Base-by-base conservation (phyloP, 495 filamentous ascomycete genomes). In the Pseudevernia furfuracea region DNA sequence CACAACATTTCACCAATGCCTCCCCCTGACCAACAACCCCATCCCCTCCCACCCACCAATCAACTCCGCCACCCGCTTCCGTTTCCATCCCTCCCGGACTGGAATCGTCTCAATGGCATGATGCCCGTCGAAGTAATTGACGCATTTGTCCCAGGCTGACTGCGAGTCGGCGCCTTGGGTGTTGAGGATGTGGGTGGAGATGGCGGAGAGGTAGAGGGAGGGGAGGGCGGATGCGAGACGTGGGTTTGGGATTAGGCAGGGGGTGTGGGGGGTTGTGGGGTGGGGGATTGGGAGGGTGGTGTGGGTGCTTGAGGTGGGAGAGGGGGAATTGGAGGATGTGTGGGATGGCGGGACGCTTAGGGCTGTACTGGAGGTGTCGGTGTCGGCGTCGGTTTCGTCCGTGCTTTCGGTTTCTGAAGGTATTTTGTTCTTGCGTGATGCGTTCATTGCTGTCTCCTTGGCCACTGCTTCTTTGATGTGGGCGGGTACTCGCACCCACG, bases 61-160 rank as follows among this genome's bases (percentile, higher is more conserved):
- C 66, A 93, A 74, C 65, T 81, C 83, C 82, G 86, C 89, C 19
- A 89, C 87, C 65, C 86, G 83, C 76, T 92, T 95, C 53, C 92
- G 79, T 78, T 92, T 95, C 76, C 96, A 79, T 14, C 85, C 86
- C 77, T 97, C 92, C 43, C 85, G 80, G 15, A 91, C 80, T 0
- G 85, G 80, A 70, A 97, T 89, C 73, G 92, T 88, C 77, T 98
- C 94, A 46, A 98, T 75, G 8, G 93, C 90, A 73, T 90, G 85
- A 53, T 80, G 79, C 2, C 94, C 94, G 74, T 97, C 92, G 67
- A 97, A 90, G 74, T 96, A 95, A 72, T 88, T 89, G 68, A 87
- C 61, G 76, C 76, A 59, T 72, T 73, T 74, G 68, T 74, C 73
- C 77, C 74, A 74, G 15, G 72, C 65, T 56, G 70, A 61, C 64